Conservation (phyloP, 2,329 filamentous ascomycete species). For the Beauveria medogensis region DNA sequence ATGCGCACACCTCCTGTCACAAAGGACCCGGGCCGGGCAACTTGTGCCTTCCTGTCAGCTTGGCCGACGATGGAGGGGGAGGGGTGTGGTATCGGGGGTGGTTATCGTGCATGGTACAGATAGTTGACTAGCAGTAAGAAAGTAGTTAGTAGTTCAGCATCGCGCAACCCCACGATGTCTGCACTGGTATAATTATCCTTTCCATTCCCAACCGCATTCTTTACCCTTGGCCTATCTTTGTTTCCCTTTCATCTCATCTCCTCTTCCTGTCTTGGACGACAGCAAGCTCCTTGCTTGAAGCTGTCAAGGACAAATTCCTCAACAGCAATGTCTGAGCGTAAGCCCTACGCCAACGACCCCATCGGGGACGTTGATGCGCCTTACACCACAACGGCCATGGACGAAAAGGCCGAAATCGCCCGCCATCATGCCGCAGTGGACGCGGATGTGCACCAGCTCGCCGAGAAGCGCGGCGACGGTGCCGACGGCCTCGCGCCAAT, state of each 20-base stretch:
- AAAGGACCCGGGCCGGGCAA: constrained; percentile 1
- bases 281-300: not conserved
- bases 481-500: constrained; percentile 16
- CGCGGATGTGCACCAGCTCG: constrained; percentile 4
- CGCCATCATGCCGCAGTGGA: not conserved
- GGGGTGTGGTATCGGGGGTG: not conserved
- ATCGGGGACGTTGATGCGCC: not conserved
- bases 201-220: not conserved
- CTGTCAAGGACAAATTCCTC: not conserved
- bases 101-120: not conserved
- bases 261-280: not conserved
- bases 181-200: not conserved
- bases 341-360: not conserved
- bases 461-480: constrained; percentile 6
- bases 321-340: constrained; percentile 5
- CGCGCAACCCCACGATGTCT: not conserved
- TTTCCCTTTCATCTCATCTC: not conserved
- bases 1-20: not conserved
- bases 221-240: not conserved
- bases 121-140: too few species aligned
- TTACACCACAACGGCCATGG: not conserved
- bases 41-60: not conserved
- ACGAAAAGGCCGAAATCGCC: constrained; percentile 5
- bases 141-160: not conserved
- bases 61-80: not conserved